phyloP scores from a whole-genome alignment of 1,284 basidiomycete species.

The Rhodotorula mucilaginosa region DNA sequence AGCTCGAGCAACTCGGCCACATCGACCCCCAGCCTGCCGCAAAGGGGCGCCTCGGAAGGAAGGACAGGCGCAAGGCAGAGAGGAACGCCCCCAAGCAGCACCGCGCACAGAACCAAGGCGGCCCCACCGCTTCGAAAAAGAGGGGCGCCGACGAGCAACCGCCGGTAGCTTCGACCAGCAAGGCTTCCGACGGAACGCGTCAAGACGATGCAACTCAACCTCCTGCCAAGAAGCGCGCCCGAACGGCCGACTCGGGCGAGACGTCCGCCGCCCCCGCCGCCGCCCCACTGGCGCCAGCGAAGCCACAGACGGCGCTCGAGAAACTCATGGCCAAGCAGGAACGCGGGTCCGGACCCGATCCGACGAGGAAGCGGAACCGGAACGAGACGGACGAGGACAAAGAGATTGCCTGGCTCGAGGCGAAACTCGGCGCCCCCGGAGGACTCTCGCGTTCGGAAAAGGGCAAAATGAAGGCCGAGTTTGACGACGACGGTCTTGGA shows the following conservation, averaged over 20 bases:
- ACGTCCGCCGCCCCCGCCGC: background rate
- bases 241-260: background rate
- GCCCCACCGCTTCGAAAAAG: background rate
- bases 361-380: constrained; percentile 45
- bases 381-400: constrained; percentile 65
- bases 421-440: constrained; percentile 57
- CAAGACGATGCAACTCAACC: background rate
- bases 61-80: constrained; percentile 64
- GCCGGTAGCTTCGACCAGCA: constrained; percentile 45
- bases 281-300: background rate
- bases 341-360: constrained; percentile 42
- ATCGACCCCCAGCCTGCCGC: constrained; percentile 6
- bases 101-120: constrained; percentile 51
- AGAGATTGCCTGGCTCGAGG: constrained; percentile 74
- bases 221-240: constrained; percentile 8
- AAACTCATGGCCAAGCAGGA: constrained; percentile 37
- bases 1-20: constrained; percentile 35
- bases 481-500: constrained; percentile 57
- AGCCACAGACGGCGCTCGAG: constrained; percentile 33
- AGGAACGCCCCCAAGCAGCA: constrained; percentile 60
- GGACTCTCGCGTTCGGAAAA: constrained; percentile 45
- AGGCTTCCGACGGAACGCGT: constrained; percentile 45
- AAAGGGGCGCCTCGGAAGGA: constrained; percentile 50
- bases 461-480: constrained; percentile 52
- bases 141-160: background rate